phyloP scores from a whole-genome alignment of 108 stramenopile genomes.

The Cyclotella distinguenda region DNA sequence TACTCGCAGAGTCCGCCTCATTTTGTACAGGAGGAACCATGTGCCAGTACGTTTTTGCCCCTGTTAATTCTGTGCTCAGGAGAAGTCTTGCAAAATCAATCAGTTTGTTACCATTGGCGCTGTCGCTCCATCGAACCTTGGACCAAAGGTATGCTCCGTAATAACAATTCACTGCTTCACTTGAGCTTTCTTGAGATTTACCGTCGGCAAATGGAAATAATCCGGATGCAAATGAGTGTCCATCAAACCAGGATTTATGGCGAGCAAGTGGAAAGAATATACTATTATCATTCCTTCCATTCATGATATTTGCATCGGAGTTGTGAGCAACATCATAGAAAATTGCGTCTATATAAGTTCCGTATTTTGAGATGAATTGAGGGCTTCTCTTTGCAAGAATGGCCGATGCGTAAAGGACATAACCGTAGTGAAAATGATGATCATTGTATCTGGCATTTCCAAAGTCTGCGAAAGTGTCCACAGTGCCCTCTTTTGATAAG shows the following conservation, averaged over 20 bases:
- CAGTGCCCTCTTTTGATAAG: conserved; percentile 37
- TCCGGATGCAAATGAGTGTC: conserved; percentile 86
- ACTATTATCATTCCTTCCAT: conserved; percentile 15
- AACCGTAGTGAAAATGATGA: conserved; percentile 79
- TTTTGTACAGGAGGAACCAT: conserved; percentile 59
- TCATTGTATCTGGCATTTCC: conserved; percentile 51
- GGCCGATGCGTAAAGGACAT: conserved; percentile 77
- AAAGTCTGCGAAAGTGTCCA: conserved; percentile 40
- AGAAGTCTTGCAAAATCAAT: conserved; percentile 75
- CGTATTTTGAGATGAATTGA: conserved; percentile 65
- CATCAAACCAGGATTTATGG: conserved; percentile 87
- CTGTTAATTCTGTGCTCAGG: conserved; percentile 83
- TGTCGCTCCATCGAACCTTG: conserved; percentile 62
- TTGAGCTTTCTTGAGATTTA: conserved; percentile 95
- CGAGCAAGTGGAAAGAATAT: conserved; percentile 76
- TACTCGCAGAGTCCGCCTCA: conserved; percentile 1
- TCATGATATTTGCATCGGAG: conserved; percentile 49
- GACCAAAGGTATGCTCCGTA: conserved; percentile 92
- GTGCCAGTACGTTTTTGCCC: conserved; percentile 90
- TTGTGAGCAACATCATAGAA: conserved; percentile 78
- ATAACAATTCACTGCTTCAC: conserved; percentile 96
- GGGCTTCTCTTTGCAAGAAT: conserved; percentile 63
- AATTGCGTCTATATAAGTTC: conserved; percentile 66
- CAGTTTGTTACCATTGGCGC: conserved; percentile 43
- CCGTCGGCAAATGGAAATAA: conserved; percentile 88